These are phyloP conservation scores for Fusarium transvaalense DNA, from an alignment of 2,329 filamentous ascomycete species.

Conservation along the genomic window DNA sequence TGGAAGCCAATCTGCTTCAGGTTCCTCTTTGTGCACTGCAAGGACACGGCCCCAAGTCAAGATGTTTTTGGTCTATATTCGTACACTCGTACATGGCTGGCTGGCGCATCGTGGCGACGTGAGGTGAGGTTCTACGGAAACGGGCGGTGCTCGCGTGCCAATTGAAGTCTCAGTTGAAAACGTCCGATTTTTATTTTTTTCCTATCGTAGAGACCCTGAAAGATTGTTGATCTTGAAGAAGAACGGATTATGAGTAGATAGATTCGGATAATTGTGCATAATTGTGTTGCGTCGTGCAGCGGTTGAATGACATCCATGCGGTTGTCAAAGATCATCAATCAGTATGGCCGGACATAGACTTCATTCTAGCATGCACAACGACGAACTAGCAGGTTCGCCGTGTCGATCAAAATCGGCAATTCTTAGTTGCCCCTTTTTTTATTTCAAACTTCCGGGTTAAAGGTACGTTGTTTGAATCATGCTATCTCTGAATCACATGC, in stretches of 20 bases:
- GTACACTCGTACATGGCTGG: constrained; percentile 5
- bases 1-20: constrained; percentile 22
- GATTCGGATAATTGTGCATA: constrained; percentile 10
- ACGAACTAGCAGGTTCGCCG: constrained; percentile 28
- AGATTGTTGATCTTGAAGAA: not conserved
- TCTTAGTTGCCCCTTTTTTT: constrained; percentile 35
- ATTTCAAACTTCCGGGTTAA: constrained; percentile 10
- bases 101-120: not conserved
- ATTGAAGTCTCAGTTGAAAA: constrained; percentile 6
- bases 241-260: constrained; percentile 3
- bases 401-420: constrained; percentile 44
- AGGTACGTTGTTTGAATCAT: constrained; percentile 24
- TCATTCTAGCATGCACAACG: constrained; percentile 31
- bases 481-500: constrained; percentile 32
- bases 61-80: not conserved
- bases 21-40: constrained; percentile 27
- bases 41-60: constrained; percentile 11
- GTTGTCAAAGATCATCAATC: constrained; percentile 28
- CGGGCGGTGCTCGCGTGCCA: constrained; percentile 40
- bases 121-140: constrained; percentile 14
- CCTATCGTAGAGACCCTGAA: not conserved
- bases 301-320: constrained; percentile 27
- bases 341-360: constrained; percentile 36
- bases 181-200: not conserved
- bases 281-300: constrained; percentile 22